phyloP scores from a whole-genome alignment of 768 basidiomycete species.

The Suillus subalutaceus region DNA sequence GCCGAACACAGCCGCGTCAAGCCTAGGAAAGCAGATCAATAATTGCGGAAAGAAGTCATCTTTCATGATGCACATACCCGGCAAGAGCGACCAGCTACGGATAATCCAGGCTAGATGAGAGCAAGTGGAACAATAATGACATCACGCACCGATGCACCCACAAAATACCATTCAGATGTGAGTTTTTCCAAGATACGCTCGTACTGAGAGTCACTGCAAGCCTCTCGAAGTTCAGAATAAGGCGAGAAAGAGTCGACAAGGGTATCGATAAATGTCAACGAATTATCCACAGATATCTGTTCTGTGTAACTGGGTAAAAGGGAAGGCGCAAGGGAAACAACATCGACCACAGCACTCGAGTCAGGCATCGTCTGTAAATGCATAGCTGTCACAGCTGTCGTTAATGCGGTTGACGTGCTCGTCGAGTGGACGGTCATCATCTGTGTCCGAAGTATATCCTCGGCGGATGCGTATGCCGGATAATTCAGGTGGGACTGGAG shows the following conservation, averaged over 20 bases:
- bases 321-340: slow-evolving; percentile 37
- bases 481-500: neutral
- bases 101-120: slow-evolving; percentile 1
- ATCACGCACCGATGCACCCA: slow-evolving; percentile 59
- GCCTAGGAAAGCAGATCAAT: slow-evolving; percentile 21
- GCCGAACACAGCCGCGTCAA: slow-evolving; percentile 64
- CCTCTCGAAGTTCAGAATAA: slow-evolving; percentile 54
- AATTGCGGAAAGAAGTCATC: slow-evolving; percentile 10
- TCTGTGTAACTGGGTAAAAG: slow-evolving; percentile 49
- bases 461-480: slow-evolving; percentile 15
- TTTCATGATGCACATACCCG: slow-evolving; percentile 42
- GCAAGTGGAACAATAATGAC: neutral
- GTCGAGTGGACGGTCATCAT: slow-evolving; percentile 19
- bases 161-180: slow-evolving; percentile 65
- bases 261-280: slow-evolving; percentile 35
- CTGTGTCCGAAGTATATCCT: slow-evolving; percentile 29
- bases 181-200: slow-evolving; percentile 52
- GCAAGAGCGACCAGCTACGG: slow-evolving; percentile 60
- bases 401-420: slow-evolving; percentile 16
- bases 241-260: slow-evolving; percentile 54
- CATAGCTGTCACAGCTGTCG: neutral
- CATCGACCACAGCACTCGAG: neutral
- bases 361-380: neutral
- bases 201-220: slow-evolving; percentile 45
- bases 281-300: slow-evolving; percentile 33